These are phyloP conservation scores for Hansenula lynferdii DNA, from an alignment of 1,139 yeast species.

Conservation along the genomic window DNA sequence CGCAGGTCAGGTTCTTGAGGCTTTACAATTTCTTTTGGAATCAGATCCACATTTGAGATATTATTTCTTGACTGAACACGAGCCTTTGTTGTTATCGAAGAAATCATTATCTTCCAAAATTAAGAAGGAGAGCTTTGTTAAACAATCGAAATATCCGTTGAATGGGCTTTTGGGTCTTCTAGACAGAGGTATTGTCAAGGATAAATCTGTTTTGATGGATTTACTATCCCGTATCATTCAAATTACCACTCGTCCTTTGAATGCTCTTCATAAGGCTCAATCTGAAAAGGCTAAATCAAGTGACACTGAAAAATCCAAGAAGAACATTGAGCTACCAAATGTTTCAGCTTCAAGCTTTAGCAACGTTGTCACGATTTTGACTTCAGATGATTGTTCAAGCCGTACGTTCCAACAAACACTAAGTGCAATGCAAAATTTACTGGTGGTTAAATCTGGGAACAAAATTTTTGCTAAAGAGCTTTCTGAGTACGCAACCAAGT, in stretches of 20 bases:
- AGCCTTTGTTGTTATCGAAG: constrained; percentile 47
- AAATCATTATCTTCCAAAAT: constrained; percentile 29
- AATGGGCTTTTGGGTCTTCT: constrained; percentile 61
- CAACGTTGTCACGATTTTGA: constrained; percentile 61
- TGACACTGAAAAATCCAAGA: constrained; percentile 20
- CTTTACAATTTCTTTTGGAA: constrained; percentile 67
- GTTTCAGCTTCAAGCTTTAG: constrained; percentile 63
- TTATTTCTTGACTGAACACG: constrained; percentile 81
- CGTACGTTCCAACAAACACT: constrained; percentile 83
- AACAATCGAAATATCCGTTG: constrained; percentile 61
- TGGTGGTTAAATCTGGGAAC: constrained; percentile 57
- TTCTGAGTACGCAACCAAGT: constrained; percentile 56
- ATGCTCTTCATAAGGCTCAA: constrained; percentile 37
- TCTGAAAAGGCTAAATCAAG: constrained; percentile 12
- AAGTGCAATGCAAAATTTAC: constrained; percentile 76
- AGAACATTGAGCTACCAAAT: constrained; percentile 50
- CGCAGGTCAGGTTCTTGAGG: constrained; percentile 76
- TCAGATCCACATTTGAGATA: constrained; percentile 66
- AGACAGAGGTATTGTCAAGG: constrained; percentile 58
- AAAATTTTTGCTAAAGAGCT: constrained; percentile 65
- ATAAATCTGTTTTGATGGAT: constrained; percentile 75
- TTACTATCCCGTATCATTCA: constrained; percentile 70
- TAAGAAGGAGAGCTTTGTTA: constrained; percentile 34
- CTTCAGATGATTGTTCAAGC: constrained; percentile 85
- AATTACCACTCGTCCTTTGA: constrained; percentile 71